These are phyloP conservation scores for Aureobasidium sp. DNA, from an alignment of 2,329 filamentous ascomycete genomes.

Conservation along the genomic window DNA sequence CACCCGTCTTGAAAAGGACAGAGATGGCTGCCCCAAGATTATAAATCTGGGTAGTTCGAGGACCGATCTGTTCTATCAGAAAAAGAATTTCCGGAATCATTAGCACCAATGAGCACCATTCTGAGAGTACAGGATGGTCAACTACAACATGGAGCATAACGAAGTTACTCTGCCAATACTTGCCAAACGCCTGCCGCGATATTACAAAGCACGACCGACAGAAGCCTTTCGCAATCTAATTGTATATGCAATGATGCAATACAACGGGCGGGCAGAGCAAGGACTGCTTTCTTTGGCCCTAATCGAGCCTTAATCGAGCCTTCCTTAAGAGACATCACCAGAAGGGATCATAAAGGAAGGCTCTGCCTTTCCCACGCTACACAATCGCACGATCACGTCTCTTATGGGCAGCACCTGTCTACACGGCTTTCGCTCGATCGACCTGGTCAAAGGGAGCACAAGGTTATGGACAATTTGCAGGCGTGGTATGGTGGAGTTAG, in stretches of 20 bases:
- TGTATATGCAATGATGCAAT: background rate
- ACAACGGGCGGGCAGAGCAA: background rate
- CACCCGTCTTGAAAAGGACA: constrained; percentile 90
- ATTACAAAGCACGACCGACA: background rate
- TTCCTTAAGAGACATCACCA: background rate
- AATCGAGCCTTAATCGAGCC: background rate
- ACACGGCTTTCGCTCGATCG: background rate
- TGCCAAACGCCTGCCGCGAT: background rate
- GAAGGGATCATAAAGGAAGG: background rate
- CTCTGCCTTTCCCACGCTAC: background rate
- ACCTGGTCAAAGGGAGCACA: background rate
- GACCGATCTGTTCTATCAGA: constrained; percentile 80
- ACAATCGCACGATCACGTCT: background rate
- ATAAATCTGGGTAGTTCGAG: constrained; percentile 94
- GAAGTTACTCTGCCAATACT: background rate
- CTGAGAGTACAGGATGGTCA: background rate
- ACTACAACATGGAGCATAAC: background rate
- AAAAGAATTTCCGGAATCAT: constrained; percentile 63
- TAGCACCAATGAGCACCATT: constrained; percentile 19
- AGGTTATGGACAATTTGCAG: background rate
- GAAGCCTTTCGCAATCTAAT: background rate
- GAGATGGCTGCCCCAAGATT: constrained; percentile 97
- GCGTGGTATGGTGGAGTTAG: background rate
- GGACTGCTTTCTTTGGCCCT: background rate
- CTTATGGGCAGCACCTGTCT: background rate